These are phyloP conservation scores for Rhodofomes roseus DNA, from an alignment of 1,284 basidiomycete species.

Conservation along the genomic window DNA sequence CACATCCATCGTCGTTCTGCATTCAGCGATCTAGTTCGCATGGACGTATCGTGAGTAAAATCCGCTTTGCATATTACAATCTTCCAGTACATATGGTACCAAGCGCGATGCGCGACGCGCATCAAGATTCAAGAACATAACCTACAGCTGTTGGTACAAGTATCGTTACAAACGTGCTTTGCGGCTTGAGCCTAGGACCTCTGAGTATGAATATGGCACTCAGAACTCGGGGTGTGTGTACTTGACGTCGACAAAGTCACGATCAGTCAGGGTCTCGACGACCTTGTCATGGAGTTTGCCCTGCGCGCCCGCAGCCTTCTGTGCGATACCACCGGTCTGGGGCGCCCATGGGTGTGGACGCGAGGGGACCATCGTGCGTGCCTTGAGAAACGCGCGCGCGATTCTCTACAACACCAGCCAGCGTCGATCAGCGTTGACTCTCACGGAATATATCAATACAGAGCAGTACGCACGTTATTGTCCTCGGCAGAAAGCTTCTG, in stretches of 20 bases:
- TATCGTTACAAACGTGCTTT: too few species aligned
- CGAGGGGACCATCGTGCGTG: constrained; percentile 13
- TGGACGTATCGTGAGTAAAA: too few species aligned
- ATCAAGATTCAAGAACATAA: too few species aligned
- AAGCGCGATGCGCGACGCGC: too few species aligned
- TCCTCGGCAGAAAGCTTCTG: constrained; percentile 17
- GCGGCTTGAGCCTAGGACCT: too few species aligned
- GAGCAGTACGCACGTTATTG: constrained; percentile 16
- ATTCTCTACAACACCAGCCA: constrained; percentile 10
- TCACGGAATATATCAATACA: neutral
- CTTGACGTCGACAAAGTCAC: constrained; percentile 10
- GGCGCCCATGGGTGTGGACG: constrained; percentile 16
- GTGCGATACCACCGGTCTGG: constrained; percentile 6
- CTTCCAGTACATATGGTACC: too few species aligned
- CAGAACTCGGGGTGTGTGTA: constrained; percentile 7
- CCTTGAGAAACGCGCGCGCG: constrained; percentile 19
- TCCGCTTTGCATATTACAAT: too few species aligned
- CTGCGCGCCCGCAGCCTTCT: constrained; percentile 16
- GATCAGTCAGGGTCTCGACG: constrained; percentile 6
- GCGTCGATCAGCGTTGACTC: neutral
- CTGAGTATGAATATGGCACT: too few species aligned
- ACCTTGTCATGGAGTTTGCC: constrained; percentile 16
- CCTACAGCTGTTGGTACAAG: too few species aligned
- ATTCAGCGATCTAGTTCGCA: too few species aligned
- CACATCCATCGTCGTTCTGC: too few species aligned